Evolutionary conservation across 2,329 filamentous ascomycete genomes (phyloP).

Genomic region (Penicillium sp.): DNA sequence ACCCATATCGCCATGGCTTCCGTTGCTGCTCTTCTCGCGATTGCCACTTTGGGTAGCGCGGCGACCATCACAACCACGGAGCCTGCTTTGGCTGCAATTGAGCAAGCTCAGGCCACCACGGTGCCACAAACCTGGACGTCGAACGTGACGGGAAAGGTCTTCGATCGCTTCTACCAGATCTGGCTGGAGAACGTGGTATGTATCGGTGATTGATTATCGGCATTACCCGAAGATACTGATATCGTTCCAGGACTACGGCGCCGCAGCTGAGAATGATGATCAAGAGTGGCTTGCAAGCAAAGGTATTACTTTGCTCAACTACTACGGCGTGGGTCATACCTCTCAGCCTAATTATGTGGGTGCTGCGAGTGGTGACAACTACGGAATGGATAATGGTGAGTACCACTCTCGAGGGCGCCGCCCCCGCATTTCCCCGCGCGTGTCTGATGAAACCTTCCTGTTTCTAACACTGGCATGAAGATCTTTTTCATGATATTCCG

Average conservation of each 20-base stretch:
- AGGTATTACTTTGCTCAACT: constrained; percentile 61
- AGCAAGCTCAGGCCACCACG: constrained; percentile 52
- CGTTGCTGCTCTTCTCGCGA: constrained; percentile 1
- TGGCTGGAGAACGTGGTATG: constrained; percentile 74
- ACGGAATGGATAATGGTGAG: constrained; percentile 64
- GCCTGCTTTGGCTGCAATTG: constrained; percentile 27
- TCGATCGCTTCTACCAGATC: constrained; percentile 72
- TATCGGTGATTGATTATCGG: constrained; percentile 3
- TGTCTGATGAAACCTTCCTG: no score
- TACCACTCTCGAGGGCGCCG: no score
- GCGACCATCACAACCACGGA: constrained; percentile 28
- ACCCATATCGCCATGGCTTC: not conserved
- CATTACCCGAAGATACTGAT: no score
- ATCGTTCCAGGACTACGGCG: constrained; percentile 52
- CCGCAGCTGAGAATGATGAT: constrained; percentile 60
- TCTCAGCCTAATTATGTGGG: constrained; percentile 76
- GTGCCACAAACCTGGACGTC: constrained; percentile 61
- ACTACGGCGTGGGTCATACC: constrained; percentile 67
- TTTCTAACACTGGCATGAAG: no score
- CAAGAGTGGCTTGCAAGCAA: constrained; percentile 32
- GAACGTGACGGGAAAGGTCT: constrained; percentile 68
- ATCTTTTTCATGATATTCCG: constrained; percentile 61
- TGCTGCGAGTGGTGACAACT: constrained; percentile 68
- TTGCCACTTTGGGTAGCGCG: constrained; percentile 20
- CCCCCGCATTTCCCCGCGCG: no score